A percentile compares a stretch with the other conserved stretches of the same genome.
These are phyloP conservation scores for Candida ulmi DNA, from an alignment of 805 yeast species.

Conservation along the genomic window DNA sequence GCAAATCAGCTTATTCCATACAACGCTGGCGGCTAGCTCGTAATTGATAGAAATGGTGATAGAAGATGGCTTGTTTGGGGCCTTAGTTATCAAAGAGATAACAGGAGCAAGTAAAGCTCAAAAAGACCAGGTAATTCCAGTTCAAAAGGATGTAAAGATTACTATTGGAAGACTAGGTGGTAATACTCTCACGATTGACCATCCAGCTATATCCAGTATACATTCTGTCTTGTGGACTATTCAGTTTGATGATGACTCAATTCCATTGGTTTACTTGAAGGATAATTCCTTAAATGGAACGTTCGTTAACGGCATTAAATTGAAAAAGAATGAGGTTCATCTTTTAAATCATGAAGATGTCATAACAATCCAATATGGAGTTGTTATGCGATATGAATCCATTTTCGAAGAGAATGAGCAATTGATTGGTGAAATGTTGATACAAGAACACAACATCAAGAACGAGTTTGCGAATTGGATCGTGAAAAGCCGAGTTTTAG, in stretches of 20 bases:
- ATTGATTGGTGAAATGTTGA: conserved; percentile 8
- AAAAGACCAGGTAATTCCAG: conserved; percentile 6
- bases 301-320: conserved; percentile 30
- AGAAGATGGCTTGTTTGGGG: not conserved
- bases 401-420: conserved; percentile 10
- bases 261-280: conserved; percentile 43
- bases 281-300: conserved; percentile 51
- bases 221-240: conserved; percentile 47
- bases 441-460: conserved; percentile 19
- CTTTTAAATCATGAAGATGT: conserved; percentile 34
- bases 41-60: too few relatives aligned
- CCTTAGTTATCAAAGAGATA: not conserved
- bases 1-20: too few relatives aligned
- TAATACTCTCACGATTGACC: conserved; percentile 28
- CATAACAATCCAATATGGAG: conserved; percentile 31
- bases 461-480: conserved; percentile 33
- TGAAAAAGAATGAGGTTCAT: conserved; percentile 27
- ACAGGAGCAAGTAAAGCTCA: not conserved
- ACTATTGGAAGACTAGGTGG: conserved; percentile 38
- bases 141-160: conserved; percentile 28
- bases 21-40: too few relatives aligned
- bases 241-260: conserved; percentile 41
- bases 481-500: conserved; percentile 36
- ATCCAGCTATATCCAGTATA: conserved; percentile 36
- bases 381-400: conserved; percentile 17